Conservation (phyloP, 495 filamentous ascomycete species). For the Jackrogersella minutella region DNA sequence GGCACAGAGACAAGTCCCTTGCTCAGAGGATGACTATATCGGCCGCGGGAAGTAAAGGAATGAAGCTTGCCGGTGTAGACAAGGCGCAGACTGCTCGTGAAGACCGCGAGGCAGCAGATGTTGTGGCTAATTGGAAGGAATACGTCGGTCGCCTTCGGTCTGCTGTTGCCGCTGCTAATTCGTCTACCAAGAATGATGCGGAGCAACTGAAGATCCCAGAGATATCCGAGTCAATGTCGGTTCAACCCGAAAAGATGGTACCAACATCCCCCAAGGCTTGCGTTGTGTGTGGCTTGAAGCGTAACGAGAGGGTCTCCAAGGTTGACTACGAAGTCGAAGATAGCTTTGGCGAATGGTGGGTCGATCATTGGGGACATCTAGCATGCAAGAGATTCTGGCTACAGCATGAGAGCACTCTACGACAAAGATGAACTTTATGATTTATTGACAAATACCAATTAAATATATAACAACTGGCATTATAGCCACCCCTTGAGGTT, state of each 20-base stretch:
- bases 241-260: conserved; percentile 69
- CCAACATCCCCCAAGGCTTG: conserved; percentile 79
- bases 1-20: conserved; percentile 88
- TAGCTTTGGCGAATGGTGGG: conserved; percentile 96
- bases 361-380: conserved; percentile 85
- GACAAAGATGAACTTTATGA: conserved; percentile 63
- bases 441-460: not conserved
- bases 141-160: conserved; percentile 68
- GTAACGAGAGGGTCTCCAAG: conserved; percentile 80
- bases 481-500: not conserved
- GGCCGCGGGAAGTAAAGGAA: conserved; percentile 74
- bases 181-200: conserved; percentile 38
- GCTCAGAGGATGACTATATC: conserved; percentile 89
- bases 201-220: conserved; percentile 67
- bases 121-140: conserved; percentile 74
- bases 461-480: conserved; percentile 5
- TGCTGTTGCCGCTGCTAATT: conserved; percentile 63
- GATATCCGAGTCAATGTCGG: conserved; percentile 66
- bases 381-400: conserved; percentile 88
- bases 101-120: conserved; percentile 85
- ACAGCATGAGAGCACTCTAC: conserved; percentile 69
- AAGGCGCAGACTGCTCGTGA: conserved; percentile 81
- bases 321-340: conserved; percentile 83
- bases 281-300: conserved; percentile 84
- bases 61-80: conserved; percentile 88